Percentiles rank a stretch among this genome's conserved stretches.
Conservation (phyloP, 768 basidiomycete species). For the Pisolithus sp. region DNA sequence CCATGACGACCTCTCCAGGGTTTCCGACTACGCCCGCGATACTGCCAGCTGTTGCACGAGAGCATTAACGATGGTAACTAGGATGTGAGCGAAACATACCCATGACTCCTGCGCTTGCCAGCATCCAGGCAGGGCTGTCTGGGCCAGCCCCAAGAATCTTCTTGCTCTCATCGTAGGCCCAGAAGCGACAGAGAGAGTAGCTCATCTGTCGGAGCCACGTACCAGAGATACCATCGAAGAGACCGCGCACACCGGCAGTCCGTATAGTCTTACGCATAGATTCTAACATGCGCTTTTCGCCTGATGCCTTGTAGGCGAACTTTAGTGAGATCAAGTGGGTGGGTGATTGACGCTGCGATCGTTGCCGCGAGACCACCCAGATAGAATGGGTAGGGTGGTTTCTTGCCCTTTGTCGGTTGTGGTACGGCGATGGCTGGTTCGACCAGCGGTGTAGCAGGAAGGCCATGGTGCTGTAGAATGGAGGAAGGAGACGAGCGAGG, state of each 20-base stretch:
- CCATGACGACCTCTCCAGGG: constrained; percentile 82
- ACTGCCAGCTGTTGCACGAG: constrained; percentile 53
- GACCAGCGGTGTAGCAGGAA: constrained; percentile 2
- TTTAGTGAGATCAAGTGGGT: constrained; percentile 87
- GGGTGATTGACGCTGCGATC: constrained; percentile 83
- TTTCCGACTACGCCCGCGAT: constrained; percentile 88
- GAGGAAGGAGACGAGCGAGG: neutral
- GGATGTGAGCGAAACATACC: constrained; percentile 41
- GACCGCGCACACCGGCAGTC: constrained; percentile 65
- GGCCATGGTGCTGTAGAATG: constrained; percentile 11
- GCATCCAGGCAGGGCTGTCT: constrained; percentile 72
- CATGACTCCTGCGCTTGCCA: constrained; percentile 79
- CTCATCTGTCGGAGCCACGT: constrained; percentile 92
- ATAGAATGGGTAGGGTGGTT: constrained; percentile 82
- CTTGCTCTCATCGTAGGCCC: constrained; percentile 90
- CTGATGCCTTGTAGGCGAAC: constrained; percentile 87
- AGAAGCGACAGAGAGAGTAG: constrained; percentile 89
- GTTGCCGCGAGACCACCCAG: constrained; percentile 83
- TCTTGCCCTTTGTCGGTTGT: constrained; percentile 30
- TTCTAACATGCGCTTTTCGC: constrained; percentile 85
- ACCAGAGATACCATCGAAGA: constrained; percentile 83
- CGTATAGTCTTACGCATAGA: constrained; percentile 77
- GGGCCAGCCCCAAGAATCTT: constrained; percentile 63
- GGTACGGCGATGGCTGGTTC: constrained; percentile 3
- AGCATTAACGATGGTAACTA: neutral